Evolutionary conservation across 2,329 filamentous ascomycete species (phyloP), one percentile per base, ranked within the genome.

Genomic region (Aulographum hederae): DNA sequence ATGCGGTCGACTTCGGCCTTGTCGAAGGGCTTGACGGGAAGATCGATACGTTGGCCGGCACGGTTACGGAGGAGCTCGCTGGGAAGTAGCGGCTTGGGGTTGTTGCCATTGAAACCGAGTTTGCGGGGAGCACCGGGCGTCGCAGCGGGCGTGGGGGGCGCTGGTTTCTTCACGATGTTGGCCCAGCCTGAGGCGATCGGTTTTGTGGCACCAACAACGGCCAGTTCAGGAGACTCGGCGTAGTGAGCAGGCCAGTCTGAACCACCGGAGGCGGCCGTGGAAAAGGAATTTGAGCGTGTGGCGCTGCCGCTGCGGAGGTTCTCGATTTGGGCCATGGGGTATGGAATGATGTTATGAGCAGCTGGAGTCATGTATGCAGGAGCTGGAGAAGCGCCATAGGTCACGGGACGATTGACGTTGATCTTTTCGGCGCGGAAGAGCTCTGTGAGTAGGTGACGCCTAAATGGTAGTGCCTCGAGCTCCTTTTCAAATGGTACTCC

Each of bases 1-100:
- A 74, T 51, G 14, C 66, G 62, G 40, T 65, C 63, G 29, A 73
- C 56, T 37, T 71, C 67, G 13, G 66, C 57, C 36, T 65, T 51
- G 56, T 70, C 49, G 46, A 62, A 60, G 26, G 55, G 47, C 50
- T 61, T 50, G 48, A 58, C 43, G 45, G 58, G 41, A 47, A 57
- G 41, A 43, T 75, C 70, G 34, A 75, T 57, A 34, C 70, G 67
- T 43, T 73, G 67, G 23, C 67, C 68, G 36, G 56, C 52, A 36
- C 64, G 65, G 47, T 74, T 74, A 37, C 67, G 64, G 35, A 48
- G 25, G 46, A 18, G 37, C 31, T 25, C 21, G 8, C 19, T 43
- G 15, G 33, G 42, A 42, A 29, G 50, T 49, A 14, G 26, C 26
- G 2, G 43, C n/a, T n/a, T n/a, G n/a, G n/a, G n/a, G n/a, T n/a